Percentiles rank a stretch among this genome's conserved stretches.
Conservation (phyloP, 768 basidiomycete genomes). For the Mycena filopes region DNA sequence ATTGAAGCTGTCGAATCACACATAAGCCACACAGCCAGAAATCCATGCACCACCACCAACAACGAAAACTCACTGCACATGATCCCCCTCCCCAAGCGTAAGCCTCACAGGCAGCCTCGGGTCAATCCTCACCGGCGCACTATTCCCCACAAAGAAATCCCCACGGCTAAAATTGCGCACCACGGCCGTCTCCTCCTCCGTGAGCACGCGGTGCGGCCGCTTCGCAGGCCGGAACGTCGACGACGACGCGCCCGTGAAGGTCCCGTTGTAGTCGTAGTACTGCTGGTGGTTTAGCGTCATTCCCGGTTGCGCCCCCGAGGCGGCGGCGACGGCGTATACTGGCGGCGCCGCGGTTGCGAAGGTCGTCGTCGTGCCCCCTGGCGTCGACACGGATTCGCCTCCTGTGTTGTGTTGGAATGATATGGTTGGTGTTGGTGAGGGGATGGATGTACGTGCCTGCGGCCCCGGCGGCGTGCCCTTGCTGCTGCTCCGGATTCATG, state of each 20-base stretch:
- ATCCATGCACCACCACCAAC: too few species aligned
- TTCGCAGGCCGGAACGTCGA: constrained; percentile 85
- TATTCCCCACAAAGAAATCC: constrained; percentile 84
- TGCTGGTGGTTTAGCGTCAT: constrained; percentile 54
- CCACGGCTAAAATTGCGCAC: constrained; percentile 87
- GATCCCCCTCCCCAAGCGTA: constrained; percentile 84
- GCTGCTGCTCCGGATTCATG: constrained; percentile 49
- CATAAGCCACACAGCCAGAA: not conserved
- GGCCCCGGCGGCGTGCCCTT: constrained; percentile 39
- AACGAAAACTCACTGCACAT: constrained; percentile 74
- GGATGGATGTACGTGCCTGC: constrained; percentile 44
- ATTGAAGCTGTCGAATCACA: constrained; percentile 23
- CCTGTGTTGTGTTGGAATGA: constrained; percentile 14
- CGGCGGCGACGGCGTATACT: constrained; percentile 60
- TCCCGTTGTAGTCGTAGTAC: constrained; percentile 83
- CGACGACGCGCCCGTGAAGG: constrained; percentile 74
- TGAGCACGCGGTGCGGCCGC: constrained; percentile 80
- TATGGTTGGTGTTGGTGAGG: not conserved
- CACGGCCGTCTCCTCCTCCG: constrained; percentile 85
- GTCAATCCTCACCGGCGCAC: constrained; percentile 86
- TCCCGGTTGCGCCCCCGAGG: constrained; percentile 13
- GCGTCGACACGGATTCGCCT: constrained; percentile 9
- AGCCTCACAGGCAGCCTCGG: constrained; percentile 82
- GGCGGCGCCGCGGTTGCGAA: constrained; percentile 55
- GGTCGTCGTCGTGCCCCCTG: constrained; percentile 38